phyloP scores from a whole-genome alignment of 306 rosid species.

The Arachis stenosperma region DNA sequence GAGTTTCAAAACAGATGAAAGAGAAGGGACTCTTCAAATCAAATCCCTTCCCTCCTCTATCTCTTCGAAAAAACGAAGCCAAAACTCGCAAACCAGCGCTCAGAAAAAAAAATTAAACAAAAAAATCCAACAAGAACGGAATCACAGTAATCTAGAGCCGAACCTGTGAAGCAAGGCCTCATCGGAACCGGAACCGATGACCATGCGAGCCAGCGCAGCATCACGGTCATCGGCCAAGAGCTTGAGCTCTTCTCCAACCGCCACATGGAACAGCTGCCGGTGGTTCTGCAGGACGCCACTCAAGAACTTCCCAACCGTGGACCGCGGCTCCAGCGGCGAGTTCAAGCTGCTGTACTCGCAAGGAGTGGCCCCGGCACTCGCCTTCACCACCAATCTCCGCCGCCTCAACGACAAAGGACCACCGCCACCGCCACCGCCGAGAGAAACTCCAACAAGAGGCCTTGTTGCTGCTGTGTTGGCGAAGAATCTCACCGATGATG shows the following conservation, averaged over 20 bases:
- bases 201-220: slow-evolving; percentile 62
- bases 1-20: too few relatives aligned
- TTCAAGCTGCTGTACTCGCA: slow-evolving; percentile 61
- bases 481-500: slow-evolving; percentile 23
- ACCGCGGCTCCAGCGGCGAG: slow-evolving; percentile 71
- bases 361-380: slow-evolving; percentile 44
- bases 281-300: slow-evolving; percentile 78
- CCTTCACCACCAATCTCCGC: not conserved
- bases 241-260: slow-evolving; percentile 72
- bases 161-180: slow-evolving; percentile 88
- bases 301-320: slow-evolving; percentile 66
- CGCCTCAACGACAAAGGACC: not conserved
- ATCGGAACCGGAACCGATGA: slow-evolving; percentile 48
- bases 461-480: not conserved
- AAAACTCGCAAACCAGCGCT: too few relatives aligned
- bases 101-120: not conserved
- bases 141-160: not conserved
- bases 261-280: slow-evolving; percentile 73
- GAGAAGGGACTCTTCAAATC: too few relatives aligned
- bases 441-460: not conserved
- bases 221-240: slow-evolving; percentile 72
- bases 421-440: not conserved
- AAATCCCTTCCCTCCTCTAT: too few relatives aligned
- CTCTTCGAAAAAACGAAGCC: too few relatives aligned
- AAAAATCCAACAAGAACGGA: not conserved